A percentile compares a stretch with the other conserved stretches of the same genome.
phyloP scores from a whole-genome alignment of 2,329 filamentous ascomycete genomes.

The Zymoseptoria brevis region DNA sequence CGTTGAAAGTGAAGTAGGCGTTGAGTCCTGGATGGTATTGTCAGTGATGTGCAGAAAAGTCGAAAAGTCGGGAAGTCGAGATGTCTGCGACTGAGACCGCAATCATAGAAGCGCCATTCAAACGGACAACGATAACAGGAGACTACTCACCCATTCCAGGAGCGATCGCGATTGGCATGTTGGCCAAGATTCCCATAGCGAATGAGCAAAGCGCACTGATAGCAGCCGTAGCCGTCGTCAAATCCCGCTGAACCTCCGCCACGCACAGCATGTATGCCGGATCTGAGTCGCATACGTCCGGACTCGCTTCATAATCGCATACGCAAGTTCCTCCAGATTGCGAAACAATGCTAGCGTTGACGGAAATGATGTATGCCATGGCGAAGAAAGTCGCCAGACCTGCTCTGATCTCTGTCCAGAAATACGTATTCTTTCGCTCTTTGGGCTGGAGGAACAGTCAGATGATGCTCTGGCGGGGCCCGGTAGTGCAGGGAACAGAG shows the following conservation, averaged over 20 bases:
- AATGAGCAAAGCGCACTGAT: constrained; percentile 74
- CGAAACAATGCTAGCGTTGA: constrained; percentile 58
- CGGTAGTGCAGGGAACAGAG: too few species aligned
- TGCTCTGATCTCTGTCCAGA: constrained; percentile 77
- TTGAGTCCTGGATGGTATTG: constrained; percentile 49
- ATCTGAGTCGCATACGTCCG: constrained; percentile 46
- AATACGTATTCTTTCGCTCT: constrained; percentile 66
- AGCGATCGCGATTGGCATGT: constrained; percentile 66
- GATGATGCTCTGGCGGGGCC: too few species aligned
- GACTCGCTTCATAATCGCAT: constrained; percentile 45
- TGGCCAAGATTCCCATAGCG: constrained; percentile 74
- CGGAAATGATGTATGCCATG: constrained; percentile 73
- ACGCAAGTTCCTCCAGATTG: constrained; percentile 69
- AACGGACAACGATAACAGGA: too few species aligned
- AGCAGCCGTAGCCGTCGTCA: constrained; percentile 78
- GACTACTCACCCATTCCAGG: constrained; percentile 61
- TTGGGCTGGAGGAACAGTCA: constrained; percentile 43
- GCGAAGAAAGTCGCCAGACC: constrained; percentile 62
- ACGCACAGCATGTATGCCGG: constrained; percentile 57
- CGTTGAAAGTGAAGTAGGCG: constrained; percentile 76
- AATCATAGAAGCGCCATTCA: background rate
- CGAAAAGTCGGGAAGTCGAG: background rate
- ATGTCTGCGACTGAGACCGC: background rate
- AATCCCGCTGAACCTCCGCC: constrained; percentile 60
- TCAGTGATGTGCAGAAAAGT: background rate